A percentile compares a stretch with the other conserved stretches of the same genome.
phyloP scores from a whole-genome alignment of 2,329 filamentous ascomycete genomes.

The Colletotrichum spinosum region DNA sequence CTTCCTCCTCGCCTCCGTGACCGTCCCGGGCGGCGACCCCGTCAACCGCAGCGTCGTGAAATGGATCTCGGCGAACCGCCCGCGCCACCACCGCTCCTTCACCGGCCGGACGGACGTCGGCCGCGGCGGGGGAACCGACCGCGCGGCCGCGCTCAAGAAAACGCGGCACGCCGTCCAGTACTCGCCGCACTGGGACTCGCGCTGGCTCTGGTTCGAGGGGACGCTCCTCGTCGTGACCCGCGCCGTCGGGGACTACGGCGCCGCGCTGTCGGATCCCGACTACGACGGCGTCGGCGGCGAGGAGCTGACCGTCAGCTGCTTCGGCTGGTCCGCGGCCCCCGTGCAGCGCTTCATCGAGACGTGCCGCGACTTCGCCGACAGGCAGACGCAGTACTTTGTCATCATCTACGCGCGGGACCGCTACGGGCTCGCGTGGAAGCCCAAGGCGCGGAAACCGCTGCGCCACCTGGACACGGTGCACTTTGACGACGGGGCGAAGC shows the following conservation, averaged over 20 bases:
- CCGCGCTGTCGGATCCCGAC: conserved; percentile 52
- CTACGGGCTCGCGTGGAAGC: conserved; percentile 61
- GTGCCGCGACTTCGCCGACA: conserved; percentile 61
- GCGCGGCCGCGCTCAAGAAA: conserved; percentile 55
- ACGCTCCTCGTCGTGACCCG: conserved; percentile 59
- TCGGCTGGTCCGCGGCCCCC: conserved; percentile 62
- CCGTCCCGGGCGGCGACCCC: conserved; percentile 56
- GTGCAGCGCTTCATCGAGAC: conserved; percentile 58
- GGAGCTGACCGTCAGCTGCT: conserved; percentile 60
- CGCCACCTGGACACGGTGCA: conserved; percentile 63
- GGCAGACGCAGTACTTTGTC: conserved; percentile 61
- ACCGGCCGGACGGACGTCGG: conserved; percentile 56
- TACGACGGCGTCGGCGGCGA: conserved; percentile 59
- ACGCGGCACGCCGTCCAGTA: conserved; percentile 56
- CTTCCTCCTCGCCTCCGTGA: conserved; percentile 58
- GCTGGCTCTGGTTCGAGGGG: conserved; percentile 62
- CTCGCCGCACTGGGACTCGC: conserved; percentile 56
- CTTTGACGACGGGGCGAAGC: conserved; percentile 59
- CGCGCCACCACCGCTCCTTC: conserved; percentile 53
- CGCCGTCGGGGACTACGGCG: conserved; percentile 51
- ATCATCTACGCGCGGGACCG: conserved; percentile 60
- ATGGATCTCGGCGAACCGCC: conserved; percentile 56
- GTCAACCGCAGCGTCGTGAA: conserved; percentile 58
- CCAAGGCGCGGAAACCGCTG: conserved; percentile 60
- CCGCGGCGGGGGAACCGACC: conserved; percentile 45